Base-by-base conservation (phyloP, 73 alveolate species). In the Paramecium sexaurelia region DNA sequence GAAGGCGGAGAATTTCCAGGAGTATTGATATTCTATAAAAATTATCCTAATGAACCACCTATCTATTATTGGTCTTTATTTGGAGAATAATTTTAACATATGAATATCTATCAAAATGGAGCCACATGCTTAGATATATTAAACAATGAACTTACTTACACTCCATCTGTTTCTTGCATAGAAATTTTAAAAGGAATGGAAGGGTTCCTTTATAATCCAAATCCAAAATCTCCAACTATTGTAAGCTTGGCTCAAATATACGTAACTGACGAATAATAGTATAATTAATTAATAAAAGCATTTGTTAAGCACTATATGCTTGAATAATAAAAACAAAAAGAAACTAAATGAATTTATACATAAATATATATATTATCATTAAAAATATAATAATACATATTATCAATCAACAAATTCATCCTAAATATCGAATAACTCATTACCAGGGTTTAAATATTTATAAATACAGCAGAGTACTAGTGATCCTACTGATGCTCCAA, bases 1-100 rank as follows among this genome's bases (percentile, higher is more conserved):
- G 90, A 78, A 78, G 73, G 73, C 6, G 90, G 90, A 2, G 73
- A 45, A 22, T 78, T 78, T 11, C 45, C 43, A 17, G 90, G 90
- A 22, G 3, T 24, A 5, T 9, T 78, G 24, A 20, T 5, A 7
- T 78, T 78, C n/a, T 33, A 19, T 11, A 24, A 20, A 20, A 11
- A 15, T 5, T 78, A 78, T 22, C 90, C 90, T n/a, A 17, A 20
- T 6, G 90, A 39, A 0, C 90, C 90, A 9, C 90, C 90, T 43
- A 2, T 1, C 5, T 78, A 41, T 78, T 20, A 19, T 7, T 78
- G 90, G 90, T 2, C 7, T 2, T 19, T 17, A 7, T 24, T 10
- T 39, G 55, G 45, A 22, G 55, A 27, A 78, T 20, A 78, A 7
- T 78, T 78, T 43, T 78, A 78, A 36, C 90, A 78, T 43, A 78